Percentiles rank a stretch among this genome's conserved stretches.
These are phyloP conservation scores for Tylopilus felleus DNA, from an alignment of 768 basidiomycete species.

Conservation along the genomic window DNA sequence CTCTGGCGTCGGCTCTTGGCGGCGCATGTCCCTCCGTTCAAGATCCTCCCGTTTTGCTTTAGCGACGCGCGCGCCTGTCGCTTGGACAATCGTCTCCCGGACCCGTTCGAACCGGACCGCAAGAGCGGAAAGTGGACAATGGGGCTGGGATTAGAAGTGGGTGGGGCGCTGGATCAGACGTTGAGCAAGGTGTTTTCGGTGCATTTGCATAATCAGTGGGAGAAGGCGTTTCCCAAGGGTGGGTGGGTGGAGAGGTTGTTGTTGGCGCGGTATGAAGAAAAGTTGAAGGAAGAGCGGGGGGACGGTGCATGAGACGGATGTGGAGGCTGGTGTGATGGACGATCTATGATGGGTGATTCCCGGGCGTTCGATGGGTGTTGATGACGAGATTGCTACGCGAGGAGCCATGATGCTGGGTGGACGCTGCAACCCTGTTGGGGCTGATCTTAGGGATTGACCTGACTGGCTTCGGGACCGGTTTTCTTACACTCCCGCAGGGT, in stretches of 20 bases:
- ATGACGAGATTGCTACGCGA: too few relatives aligned
- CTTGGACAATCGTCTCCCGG: constrained; percentile 90
- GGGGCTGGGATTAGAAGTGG: constrained; percentile 57
- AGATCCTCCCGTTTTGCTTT: constrained; percentile 93
- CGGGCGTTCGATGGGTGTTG: not conserved
- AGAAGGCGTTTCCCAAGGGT: constrained; percentile 72
- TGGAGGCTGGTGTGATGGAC: not conserved
- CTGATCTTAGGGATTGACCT: too few relatives aligned
- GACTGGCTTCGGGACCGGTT: constrained; percentile 4
- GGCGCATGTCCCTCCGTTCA: constrained; percentile 75
- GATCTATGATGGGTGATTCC: not conserved
- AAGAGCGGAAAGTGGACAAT: constrained; percentile 62
- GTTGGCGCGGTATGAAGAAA: constrained; percentile 56
- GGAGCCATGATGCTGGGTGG: too few relatives aligned
- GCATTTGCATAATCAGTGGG: constrained; percentile 96
- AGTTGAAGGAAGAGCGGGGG: constrained; percentile 12
- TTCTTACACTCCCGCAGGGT: constrained; percentile 2
- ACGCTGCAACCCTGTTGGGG: too few relatives aligned
- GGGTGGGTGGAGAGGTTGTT: constrained; percentile 90
- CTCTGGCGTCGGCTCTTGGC: constrained; percentile 84
- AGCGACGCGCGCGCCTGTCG: constrained; percentile 88
- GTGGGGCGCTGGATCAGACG: constrained; percentile 58
- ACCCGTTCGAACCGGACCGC: constrained; percentile 71
- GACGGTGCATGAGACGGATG: not conserved
- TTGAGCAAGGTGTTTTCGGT: constrained; percentile 77